These are phyloP conservation scores for Diaporthe helianthi DNA, from an alignment of 2,329 filamentous ascomycete species.

Conservation along the genomic window DNA sequence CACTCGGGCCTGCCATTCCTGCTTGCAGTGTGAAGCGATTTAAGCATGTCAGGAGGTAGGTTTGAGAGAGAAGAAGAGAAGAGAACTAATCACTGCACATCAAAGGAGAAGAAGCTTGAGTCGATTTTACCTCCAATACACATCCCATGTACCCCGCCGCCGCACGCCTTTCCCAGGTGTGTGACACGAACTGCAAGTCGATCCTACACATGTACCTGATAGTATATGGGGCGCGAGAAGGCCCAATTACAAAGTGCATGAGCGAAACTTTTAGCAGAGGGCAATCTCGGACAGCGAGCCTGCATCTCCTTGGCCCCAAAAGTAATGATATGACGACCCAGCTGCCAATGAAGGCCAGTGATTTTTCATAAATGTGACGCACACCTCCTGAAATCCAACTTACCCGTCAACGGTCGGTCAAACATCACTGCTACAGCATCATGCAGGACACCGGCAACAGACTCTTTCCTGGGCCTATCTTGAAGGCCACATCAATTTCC, in stretches of 20 bases:
- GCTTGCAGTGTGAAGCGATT: not conserved
- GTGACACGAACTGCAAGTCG: not conserved
- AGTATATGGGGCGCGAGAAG: not conserved
- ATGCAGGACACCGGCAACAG: not conserved
- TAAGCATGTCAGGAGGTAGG: not conserved
- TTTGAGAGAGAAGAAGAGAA: not conserved
- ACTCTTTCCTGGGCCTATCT: too few relatives aligned
- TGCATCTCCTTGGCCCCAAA: not conserved
- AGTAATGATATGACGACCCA: not conserved
- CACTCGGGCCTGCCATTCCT: not conserved
- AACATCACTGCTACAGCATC: not conserved
- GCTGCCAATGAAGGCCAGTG: not conserved
- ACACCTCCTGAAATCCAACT: not conserved
- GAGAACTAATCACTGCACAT: not conserved
- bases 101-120: not conserved
- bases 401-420: too few relatives aligned
- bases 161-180: not conserved
- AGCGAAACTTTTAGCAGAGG: not conserved
- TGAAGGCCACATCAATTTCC: not conserved
- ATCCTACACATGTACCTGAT: not conserved
- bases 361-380: not conserved
- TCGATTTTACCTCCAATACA: not conserved
- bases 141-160: conserved; percentile 6
- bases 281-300: not conserved
- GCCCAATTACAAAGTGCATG: not conserved